These are phyloP conservation scores for Acer saccharum DNA, from an alignment of 345 rosid species.

Conservation along the genomic window DNA sequence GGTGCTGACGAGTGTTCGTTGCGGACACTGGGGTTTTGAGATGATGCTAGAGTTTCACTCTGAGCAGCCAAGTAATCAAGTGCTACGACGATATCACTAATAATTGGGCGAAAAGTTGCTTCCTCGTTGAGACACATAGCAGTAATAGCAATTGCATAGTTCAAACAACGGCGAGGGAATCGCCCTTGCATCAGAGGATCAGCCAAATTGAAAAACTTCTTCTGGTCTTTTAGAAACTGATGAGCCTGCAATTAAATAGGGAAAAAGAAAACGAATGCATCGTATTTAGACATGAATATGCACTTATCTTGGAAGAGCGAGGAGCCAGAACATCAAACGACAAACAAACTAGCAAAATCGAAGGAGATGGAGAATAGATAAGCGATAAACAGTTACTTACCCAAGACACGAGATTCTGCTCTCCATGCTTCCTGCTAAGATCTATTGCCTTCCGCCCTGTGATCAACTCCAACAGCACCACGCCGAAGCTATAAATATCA, in stretches of 20 bases:
- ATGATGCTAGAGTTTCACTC: conserved; percentile 23
- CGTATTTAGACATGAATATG: not conserved
- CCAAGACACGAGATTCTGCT: conserved; percentile 87
- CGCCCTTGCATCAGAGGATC: conserved; percentile 76
- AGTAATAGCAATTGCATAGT: conserved; percentile 82
- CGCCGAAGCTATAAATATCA: conserved; percentile 98
- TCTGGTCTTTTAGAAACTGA: conserved; percentile 70
- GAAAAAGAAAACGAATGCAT: conserved; percentile 1
- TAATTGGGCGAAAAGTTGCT: conserved; percentile 82
- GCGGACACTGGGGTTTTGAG: conserved; percentile 22
- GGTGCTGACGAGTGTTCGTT: conserved; percentile 26
- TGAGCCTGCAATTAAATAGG: conserved; percentile 51
- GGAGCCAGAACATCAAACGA: not conserved
- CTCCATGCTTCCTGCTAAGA: conserved; percentile 53
- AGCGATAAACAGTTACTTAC: conserved; percentile 39
- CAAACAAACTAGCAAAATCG: conserved; percentile 3
- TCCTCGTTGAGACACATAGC: conserved; percentile 96
- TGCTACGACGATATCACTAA: conserved; percentile 86
- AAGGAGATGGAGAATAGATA: not conserved
- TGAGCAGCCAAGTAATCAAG: conserved; percentile 72
- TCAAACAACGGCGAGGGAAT: conserved; percentile 77
- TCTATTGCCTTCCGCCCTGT: conserved; percentile 92
- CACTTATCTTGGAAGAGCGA: conserved; percentile 1
- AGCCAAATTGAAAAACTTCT: conserved; percentile 63
- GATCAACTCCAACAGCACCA: conserved; percentile 86